Base-by-base conservation (phyloP, 1,284 basidiomycete species). In the Gymnopus androsaceus region DNA sequence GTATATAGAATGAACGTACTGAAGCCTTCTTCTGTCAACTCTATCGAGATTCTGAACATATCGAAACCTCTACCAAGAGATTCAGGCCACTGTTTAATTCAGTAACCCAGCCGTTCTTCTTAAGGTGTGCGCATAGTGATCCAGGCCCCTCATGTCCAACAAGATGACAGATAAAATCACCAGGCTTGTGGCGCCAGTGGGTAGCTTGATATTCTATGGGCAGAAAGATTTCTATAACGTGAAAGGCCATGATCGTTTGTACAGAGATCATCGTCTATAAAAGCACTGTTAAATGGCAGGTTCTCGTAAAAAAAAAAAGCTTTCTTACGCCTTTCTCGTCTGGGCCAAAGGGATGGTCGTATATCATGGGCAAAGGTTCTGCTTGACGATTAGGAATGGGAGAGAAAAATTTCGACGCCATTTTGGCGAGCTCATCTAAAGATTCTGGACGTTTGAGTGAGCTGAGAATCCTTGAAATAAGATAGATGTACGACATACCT, bases 141-240 rank as follows among this genome's bases (percentile, higher is more conserved):
- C 97, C 97, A 36, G 90, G 87, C 3, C 97, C 98, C 75, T 99
- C 98, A 69, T 99, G 96, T 0, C 97, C 97, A 47, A 98, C 74
- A 67, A 97, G 88, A 71, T 98, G 94, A 2, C 87, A 81, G 17
- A 99, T 68, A 69, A 95, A 91, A 60, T 84, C 75, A 3, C 80
- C 85, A 1, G 97, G 96, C 76, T 95, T 95, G 67, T 88, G 78
- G 34, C 83, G 80, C 84, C 91, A 97, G 46, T 86, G 75, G 1
- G 88, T 84, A 4, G 84, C 77, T 67, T 97, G 88, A 69, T 95
- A 94, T 23, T 88, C 88, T 58, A 96, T 76, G 15, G 93, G 93
- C 74, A 97, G 97, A 3, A 87, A 87, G 44, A 99, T 81, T 67
- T 98, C 95, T 57, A 99, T 68, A 0, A 84, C 85, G 64, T 95